phyloP scores from a whole-genome alignment of 1,284 basidiomycete species.

The Hortiboletus rubellus region DNA sequence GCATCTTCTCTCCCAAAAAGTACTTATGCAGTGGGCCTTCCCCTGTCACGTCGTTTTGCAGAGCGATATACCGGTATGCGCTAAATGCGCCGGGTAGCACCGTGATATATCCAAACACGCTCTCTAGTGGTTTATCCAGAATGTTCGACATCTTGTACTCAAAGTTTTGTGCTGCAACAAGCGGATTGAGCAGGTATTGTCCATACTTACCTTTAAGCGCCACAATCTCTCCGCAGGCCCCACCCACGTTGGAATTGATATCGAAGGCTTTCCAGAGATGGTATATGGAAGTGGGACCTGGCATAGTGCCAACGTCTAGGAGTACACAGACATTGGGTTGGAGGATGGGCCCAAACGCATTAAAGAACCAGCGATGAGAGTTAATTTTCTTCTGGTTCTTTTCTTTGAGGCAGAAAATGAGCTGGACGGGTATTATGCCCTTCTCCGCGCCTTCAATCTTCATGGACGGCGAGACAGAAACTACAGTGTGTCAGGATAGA shows the following conservation, averaged over 20 bases:
- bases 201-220: slow-evolving; percentile 86
- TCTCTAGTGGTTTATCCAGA: slow-evolving; percentile 85
- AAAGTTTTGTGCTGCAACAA: slow-evolving; percentile 91
- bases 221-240: slow-evolving; percentile 96
- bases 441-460: slow-evolving; percentile 83
- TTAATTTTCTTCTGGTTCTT: slow-evolving; percentile 94
- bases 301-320: slow-evolving; percentile 93
- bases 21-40: slow-evolving; percentile 92
- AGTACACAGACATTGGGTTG: slow-evolving; percentile 91
- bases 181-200: slow-evolving; percentile 76
- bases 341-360: slow-evolving; percentile 76
- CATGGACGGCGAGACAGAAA: slow-evolving; percentile 78
- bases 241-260: slow-evolving; percentile 93
- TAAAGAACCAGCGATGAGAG: slow-evolving; percentile 94
- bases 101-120: slow-evolving; percentile 89
- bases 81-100: slow-evolving; percentile 94
- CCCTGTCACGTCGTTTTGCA: slow-evolving; percentile 82
- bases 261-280: slow-evolving; percentile 98
- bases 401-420: slow-evolving; percentile 95
- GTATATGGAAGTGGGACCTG: slow-evolving; percentile 87
- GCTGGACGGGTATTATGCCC: slow-evolving; percentile 84
- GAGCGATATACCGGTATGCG: slow-evolving; percentile 87
- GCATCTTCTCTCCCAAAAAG: slow-evolving; percentile 93
- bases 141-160: slow-evolving; percentile 98
- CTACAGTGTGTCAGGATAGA: slow-evolving; percentile 42